Conservation (phyloP, 768 basidiomycete genomes). For the Sporobolomyces phaffii region DNA sequence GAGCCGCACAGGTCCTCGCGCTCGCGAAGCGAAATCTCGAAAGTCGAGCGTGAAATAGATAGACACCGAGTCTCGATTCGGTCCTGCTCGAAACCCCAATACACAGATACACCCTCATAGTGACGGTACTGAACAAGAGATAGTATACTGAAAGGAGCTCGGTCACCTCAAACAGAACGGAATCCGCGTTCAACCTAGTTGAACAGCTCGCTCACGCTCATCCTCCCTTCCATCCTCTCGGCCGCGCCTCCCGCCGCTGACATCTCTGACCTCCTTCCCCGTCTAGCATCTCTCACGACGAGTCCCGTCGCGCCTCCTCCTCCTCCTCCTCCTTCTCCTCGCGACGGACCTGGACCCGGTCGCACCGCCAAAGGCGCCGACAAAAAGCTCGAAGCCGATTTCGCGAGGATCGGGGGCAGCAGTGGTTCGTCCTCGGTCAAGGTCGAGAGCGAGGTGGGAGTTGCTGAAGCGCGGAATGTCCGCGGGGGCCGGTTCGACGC, state of each 20-base stretch:
- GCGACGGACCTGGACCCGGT: not conserved
- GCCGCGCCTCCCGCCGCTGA: not conserved
- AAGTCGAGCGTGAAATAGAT: no score
- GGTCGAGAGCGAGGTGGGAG: not conserved
- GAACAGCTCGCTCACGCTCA: slow-evolving; percentile 31
- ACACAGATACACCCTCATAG: no score
- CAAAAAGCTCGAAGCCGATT: not conserved
- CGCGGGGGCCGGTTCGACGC: not conserved
- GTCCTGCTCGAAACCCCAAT: no score
- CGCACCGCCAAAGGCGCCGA: no score
- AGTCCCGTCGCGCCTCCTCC: not conserved
- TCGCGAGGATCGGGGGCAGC: slow-evolving; percentile 14
- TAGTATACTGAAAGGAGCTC: no score
- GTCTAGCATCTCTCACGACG: slow-evolving; percentile 11
- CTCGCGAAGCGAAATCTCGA: no score
- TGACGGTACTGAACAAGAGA: not conserved
- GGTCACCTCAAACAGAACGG: no score
- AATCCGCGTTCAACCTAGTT: no score
- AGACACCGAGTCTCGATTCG: no score
- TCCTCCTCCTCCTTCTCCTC: not conserved
- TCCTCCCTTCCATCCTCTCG: slow-evolving; percentile 25
- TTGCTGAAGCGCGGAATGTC: not conserved
- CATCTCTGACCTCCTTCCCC: not conserved
- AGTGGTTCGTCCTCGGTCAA: slow-evolving; percentile 11
- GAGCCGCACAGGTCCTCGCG: no score